Base-by-base conservation (phyloP, 2,329 filamentous ascomycete genomes). In the Colletotrichum somersetense region DNA sequence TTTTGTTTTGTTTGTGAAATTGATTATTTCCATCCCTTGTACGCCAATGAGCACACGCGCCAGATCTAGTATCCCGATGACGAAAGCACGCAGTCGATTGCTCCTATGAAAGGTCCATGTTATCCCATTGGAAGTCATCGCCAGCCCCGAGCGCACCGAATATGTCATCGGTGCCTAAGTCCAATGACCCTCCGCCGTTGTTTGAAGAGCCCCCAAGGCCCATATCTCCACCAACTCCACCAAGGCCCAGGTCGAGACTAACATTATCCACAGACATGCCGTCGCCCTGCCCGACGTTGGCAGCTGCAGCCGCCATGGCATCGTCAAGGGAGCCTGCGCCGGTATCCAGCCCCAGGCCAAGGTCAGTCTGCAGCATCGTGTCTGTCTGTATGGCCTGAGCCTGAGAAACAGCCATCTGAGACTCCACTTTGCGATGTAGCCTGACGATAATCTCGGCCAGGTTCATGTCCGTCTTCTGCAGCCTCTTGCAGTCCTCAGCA, bases 361-460 rank as follows among this genome's bases (percentile, higher is more conserved):
- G 81, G 48, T 83, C 83, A 5, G 79, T 78, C 56, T 84, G 83
- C 23, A 87, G 80, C 75, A 87, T 83, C 2, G 79, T 76, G 64
- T 82, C 81, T 4, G 81, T 77, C 65, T 81, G 80, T 30, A 81
- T 80, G 76, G 78, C 80, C 44, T 66, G 74, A 12, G 78, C 75
- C 72, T 80, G 75, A 20, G 81, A 76, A 68, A 81, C 74, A 44
- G 83, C 82, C 83, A 92, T 86, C 77, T 92, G 91, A n/a, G 87
- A 86, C 79, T 93, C 91, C 14, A 93, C 90, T 2, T 86, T 85
- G 35, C 91, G 85, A 77, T 91, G 84, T 10, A 93, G 85, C 10
- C 91, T 88, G 12, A 92, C 88, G 18, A 90, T 82, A 11, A 87
- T 87, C 79, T 93, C 91, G 1, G 90, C 90, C 56, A 88, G 81